Conservation (phyloP, 2,329 filamentous ascomycete genomes). For the Pseudogymnoascus destructans region DNA sequence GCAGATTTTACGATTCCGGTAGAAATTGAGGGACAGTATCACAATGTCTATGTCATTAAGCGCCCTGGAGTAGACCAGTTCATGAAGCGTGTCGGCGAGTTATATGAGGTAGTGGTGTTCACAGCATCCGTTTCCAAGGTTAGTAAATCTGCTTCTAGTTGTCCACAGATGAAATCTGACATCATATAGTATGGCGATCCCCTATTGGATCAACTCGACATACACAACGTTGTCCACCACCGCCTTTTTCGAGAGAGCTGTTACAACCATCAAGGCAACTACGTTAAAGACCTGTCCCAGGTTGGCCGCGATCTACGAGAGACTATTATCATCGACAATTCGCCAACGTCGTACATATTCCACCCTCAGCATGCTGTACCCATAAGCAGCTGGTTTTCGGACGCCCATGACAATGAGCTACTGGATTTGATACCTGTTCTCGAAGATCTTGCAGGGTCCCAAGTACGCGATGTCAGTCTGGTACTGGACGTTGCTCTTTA, state of each 20-base stretch:
- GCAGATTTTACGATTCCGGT: conserved; percentile 98
- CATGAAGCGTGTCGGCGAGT: conserved; percentile 94
- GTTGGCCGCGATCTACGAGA: conserved; percentile 90
- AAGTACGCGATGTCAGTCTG: conserved; percentile 91
- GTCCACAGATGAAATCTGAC: conserved; percentile 9
- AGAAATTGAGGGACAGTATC: conserved; percentile 96
- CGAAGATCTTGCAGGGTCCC: conserved; percentile 79
- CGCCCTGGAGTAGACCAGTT: conserved; percentile 96
- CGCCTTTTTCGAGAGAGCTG: conserved; percentile 95
- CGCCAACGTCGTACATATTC: conserved; percentile 98
- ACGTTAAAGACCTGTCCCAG: conserved; percentile 97
- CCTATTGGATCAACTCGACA: conserved; percentile 88
- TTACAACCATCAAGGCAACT: conserved; percentile 98
- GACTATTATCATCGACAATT: conserved; percentile 99
- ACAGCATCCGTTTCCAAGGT: conserved; percentile 98
- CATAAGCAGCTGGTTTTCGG: conserved; percentile 99
- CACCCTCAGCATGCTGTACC: conserved; percentile 97
- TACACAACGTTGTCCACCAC: conserved; percentile 93
- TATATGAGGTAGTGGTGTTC: conserved; percentile 98
- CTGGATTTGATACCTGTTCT: conserved; percentile 95
- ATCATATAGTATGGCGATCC: conserved; percentile 75
- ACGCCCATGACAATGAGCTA: conserved; percentile 97
- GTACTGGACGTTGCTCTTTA: conserved; percentile 82
- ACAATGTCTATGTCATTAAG: conserved; percentile 99
- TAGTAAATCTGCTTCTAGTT: conserved; percentile 20